Base-by-base conservation (phyloP, 345 rosid genomes). In the Pseudoturritis turrita region DNA sequence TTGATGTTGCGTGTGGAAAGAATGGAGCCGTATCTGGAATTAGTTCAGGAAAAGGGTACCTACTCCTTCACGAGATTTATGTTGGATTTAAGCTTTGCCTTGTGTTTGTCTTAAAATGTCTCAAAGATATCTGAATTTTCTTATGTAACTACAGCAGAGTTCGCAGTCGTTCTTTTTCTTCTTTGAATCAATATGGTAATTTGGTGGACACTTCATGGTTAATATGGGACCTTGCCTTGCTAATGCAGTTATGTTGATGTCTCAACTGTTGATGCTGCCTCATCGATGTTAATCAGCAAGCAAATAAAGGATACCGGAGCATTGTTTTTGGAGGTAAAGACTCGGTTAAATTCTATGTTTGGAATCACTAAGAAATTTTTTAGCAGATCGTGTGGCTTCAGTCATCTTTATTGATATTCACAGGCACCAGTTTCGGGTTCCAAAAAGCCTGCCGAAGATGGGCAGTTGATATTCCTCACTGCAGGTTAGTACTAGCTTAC, bases 351-450 rank as follows among this genome's bases (percentile, higher is more conserved):
- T 7, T 23, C 43, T 37, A 11, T 17, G 10, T 56, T 55, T 23
- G 55, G 18, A 40, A 43, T 69, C 44, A 22, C 14, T 13, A 18
- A 4, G 14, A 2, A 21, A 21, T 13, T 47, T 60, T 33, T 33
- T 62, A 31, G 33, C 44, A 26, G n/a, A 52, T 15, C 8, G 0
- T 9, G 12, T 59, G 11, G 44, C 18, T 62, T 71, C 11, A 56
- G 13, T 45, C 19, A 3, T 40, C 59, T 70, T n/a, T 5, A 4
- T 6, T 54, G 15, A 55, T 54, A 46, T 71, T 47, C 66, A 25
- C 44, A 92, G 96, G 97, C 98, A 78, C 97, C 98, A 74, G 98
- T 93, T 74, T 90, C 98, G 10, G 97, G 97, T 72, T 90, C 97
- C 54, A 88, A 90, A 80, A 93, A 90, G 81, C 97, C 97, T 7